A percentile compares a stretch with the other conserved stretches of the same genome.
phyloP scores from a whole-genome alignment of 1,139 yeast genomes.

The Yamadazyma friedrichii region DNA sequence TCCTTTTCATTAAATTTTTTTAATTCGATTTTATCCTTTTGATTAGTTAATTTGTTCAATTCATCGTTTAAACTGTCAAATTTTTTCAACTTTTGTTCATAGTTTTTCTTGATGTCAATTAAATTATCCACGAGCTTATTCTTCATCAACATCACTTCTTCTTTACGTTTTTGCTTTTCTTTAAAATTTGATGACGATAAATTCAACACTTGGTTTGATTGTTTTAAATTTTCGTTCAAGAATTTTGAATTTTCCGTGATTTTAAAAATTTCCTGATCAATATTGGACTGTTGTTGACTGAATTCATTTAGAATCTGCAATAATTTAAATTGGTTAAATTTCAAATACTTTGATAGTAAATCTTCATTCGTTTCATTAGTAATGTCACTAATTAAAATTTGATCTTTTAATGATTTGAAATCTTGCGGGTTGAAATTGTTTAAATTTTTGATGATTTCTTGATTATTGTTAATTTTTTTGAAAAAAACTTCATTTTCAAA shows the following conservation, averaged over 20 bases:
- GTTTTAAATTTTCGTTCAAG: conserved; percentile 27
- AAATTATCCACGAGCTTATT: conserved; percentile 29
- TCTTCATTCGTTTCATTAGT: neutral
- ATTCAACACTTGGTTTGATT: conserved; percentile 29
- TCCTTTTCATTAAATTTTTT: conserved; percentile 23
- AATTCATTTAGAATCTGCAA: conserved; percentile 22
- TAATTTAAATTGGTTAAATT: conserved; percentile 29
- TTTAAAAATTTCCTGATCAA: conserved; percentile 22
- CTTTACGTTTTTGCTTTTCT: conserved; percentile 21
- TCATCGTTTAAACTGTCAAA: conserved; percentile 21
- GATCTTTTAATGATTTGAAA: neutral
- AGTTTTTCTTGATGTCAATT: conserved; percentile 5
- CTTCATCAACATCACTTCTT: conserved; percentile 26
- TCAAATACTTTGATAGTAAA: neutral
- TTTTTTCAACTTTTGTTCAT: conserved; percentile 5
- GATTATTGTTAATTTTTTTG: conserved; percentile 1
- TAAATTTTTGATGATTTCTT: neutral
- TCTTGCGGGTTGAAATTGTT: neutral
- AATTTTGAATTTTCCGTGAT: conserved; percentile 29
- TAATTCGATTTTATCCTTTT: conserved; percentile 21
- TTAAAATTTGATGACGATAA: conserved; percentile 11
- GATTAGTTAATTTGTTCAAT: conserved; percentile 25
- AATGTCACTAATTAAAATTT: conserved; percentile 1
- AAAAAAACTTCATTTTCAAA: neutral
- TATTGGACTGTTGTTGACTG: conserved; percentile 19